Percentiles rank a stretch among this genome's conserved stretches.
These are phyloP conservation scores for Hypholoma sublateritium DNA, from an alignment of 768 basidiomycete genomes.

Conservation along the genomic window DNA sequence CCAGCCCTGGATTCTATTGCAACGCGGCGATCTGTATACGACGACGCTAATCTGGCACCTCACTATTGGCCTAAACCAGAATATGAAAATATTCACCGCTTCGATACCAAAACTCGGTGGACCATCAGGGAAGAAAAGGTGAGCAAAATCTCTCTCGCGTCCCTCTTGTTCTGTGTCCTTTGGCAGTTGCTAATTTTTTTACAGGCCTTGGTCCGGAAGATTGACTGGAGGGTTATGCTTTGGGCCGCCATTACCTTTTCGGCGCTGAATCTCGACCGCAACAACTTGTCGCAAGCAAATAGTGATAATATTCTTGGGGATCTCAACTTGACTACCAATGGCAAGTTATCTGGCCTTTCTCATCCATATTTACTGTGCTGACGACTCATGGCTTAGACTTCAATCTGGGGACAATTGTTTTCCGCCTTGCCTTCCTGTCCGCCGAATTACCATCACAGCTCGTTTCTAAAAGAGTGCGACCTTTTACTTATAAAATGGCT, in stretches of 20 bases:
- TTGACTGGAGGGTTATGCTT: conserved; percentile 63
- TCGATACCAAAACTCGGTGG: conserved; percentile 60
- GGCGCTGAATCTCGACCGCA: conserved; percentile 53
- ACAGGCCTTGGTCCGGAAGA: conserved; percentile 49
- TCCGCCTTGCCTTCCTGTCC: conserved; percentile 47
- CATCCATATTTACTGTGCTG: background rate
- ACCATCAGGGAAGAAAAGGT: conserved; percentile 55
- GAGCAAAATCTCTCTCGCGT: conserved; percentile 2
- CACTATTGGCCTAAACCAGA: conserved; percentile 49
- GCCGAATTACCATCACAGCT: conserved; percentile 66
- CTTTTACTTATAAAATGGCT: background rate
- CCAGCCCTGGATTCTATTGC: conserved; percentile 38
- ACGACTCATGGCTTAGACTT: conserved; percentile 36
- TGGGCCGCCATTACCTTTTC: conserved; percentile 58
- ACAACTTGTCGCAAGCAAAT: conserved; percentile 58
- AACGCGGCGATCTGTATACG: conserved; percentile 53
- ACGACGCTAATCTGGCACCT: conserved; percentile 44
- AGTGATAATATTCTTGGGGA: conserved; percentile 59
- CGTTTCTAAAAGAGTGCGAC: conserved; percentile 54
- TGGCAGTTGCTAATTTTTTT: background rate
- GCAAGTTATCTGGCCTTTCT: conserved; percentile 6
- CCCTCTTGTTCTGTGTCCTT: background rate
- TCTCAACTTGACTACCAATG: conserved; percentile 51
- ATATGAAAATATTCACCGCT: conserved; percentile 57
- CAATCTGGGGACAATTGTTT: conserved; percentile 56